These are phyloP conservation scores for Eucalyptus shirleyi DNA, from an alignment of 345 rosid genomes.

Conservation along the genomic window DNA sequence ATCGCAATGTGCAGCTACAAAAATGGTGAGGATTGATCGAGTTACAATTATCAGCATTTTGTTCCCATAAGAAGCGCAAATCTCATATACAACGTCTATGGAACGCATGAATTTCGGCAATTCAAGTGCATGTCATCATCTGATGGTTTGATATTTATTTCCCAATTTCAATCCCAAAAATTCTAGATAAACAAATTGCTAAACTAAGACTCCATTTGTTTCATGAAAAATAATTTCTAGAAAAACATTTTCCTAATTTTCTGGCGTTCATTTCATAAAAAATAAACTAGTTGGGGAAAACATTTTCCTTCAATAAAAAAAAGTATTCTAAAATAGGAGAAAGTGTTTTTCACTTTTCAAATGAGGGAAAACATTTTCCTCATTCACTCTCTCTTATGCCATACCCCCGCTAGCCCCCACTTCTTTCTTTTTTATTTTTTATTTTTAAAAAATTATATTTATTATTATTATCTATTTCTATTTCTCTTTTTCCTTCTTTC, in stretches of 20 bases:
- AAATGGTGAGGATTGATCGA: neutral
- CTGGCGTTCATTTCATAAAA: accelerated
- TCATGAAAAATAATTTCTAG: accelerated
- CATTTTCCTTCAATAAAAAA: accelerated
- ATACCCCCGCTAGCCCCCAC: accelerated
- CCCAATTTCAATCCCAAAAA: neutral
- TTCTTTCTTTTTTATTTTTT: no score
- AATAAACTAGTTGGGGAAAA: accelerated
- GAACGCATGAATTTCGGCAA: neutral
- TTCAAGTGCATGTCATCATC: neutral
- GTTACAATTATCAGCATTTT: neutral
- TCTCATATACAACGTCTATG: neutral
- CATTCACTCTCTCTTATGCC: no score
- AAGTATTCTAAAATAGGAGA: no score
- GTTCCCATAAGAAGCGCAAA: neutral
- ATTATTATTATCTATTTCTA: no score
- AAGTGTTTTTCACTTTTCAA: no score
- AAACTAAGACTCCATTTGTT: accelerated
- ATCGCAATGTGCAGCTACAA: neutral
- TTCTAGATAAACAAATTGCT: neutral
- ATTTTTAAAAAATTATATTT: no score
- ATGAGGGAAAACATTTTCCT: no score
- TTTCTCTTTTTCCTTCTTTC: no score
- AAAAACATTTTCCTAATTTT: accelerated
- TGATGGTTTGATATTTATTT: neutral